phyloP scores from a whole-genome alignment of 176 grass and related monocot species.

The Chrysopogon serrulatus region DNA sequence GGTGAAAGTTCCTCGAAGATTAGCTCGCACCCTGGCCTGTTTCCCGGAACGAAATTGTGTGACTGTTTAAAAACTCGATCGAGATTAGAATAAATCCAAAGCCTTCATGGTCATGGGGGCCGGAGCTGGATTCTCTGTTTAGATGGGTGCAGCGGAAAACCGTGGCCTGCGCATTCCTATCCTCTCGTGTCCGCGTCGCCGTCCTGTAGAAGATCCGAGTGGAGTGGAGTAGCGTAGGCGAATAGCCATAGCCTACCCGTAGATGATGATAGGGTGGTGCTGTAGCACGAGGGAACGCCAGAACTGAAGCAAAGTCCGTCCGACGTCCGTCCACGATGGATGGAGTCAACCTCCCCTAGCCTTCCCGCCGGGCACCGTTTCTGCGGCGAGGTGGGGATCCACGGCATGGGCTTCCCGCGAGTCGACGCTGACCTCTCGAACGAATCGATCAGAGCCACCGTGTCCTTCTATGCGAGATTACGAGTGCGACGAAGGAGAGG shows the following conservation, averaged over 20 bases:
- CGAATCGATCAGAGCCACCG: background rate
- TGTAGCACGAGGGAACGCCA: background rate
- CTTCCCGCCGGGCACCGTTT: background rate
- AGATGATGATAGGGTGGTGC: background rate
- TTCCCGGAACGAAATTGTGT: constrained; percentile 56
- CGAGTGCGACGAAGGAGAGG: background rate
- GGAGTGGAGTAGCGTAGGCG: background rate
- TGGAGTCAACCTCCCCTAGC: constrained; percentile 8
- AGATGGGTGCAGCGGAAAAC: background rate
- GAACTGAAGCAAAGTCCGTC: background rate
- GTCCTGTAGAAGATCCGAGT: constrained; percentile 23
- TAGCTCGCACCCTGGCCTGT: constrained; percentile 37
- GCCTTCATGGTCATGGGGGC: background rate
- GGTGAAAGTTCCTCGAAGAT: constrained; percentile 41
- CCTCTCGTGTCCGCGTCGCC: constrained; percentile 9
- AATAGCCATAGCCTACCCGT: background rate
- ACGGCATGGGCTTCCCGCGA: background rate
- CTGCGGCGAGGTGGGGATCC: constrained; percentile 9
- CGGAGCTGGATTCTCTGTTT: constrained; percentile 6
- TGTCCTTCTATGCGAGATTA: no score
- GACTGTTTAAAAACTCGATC: background rate
- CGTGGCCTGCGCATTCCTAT: background rate
- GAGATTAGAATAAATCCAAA: background rate
- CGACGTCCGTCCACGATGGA: background rate
- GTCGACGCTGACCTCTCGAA: background rate